phyloP scores from a whole-genome alignment of 441 rosid species.

The Melastoma candidum region DNA sequence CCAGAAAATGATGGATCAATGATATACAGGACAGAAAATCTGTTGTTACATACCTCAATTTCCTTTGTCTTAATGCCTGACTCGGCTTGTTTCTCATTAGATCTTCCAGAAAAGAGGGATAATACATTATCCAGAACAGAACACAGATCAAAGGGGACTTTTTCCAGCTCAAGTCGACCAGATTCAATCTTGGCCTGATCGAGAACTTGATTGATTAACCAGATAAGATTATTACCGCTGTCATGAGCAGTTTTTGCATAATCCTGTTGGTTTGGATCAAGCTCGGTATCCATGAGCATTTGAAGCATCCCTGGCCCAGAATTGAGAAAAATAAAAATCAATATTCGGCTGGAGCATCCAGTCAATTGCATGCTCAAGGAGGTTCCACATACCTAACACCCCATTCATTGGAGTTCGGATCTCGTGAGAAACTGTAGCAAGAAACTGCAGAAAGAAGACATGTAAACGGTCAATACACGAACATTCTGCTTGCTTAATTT shows the following conservation, averaged over 20 bases:
- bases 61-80: conserved; percentile 39
- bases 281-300: conserved; percentile 85
- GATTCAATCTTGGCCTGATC: conserved; percentile 99
- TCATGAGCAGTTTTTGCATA: conserved; percentile 80
- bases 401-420: conserved; percentile 98
- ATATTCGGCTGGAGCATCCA: conserved; percentile 12
- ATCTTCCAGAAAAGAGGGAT: conserved; percentile 66
- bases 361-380: conserved; percentile 11
- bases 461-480: conserved; percentile 6
- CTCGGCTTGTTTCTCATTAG: conserved; percentile 74
- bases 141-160: conserved; percentile 76
- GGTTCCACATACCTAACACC: conserved; percentile 56
- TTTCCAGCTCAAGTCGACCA: conserved; percentile 84
- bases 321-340: conserved; percentile 11
- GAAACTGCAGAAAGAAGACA: conserved; percentile 50
- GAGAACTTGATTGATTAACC: conserved; percentile 80
- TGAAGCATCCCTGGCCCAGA: conserved; percentile 73
- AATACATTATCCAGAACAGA: conserved; percentile 63
- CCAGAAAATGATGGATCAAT: conserved; percentile 1
- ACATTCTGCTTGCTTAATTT: too few species aligned
- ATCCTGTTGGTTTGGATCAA: conserved; percentile 70
- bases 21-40: conserved; percentile 2
- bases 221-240: conserved; percentile 81
- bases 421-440: conserved; percentile 97
- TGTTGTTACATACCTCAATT: conserved; percentile 53